Evolutionary conservation across 2,329 filamentous ascomycete genomes (phyloP).

Genomic region (Thelonectria rubi): DNA sequence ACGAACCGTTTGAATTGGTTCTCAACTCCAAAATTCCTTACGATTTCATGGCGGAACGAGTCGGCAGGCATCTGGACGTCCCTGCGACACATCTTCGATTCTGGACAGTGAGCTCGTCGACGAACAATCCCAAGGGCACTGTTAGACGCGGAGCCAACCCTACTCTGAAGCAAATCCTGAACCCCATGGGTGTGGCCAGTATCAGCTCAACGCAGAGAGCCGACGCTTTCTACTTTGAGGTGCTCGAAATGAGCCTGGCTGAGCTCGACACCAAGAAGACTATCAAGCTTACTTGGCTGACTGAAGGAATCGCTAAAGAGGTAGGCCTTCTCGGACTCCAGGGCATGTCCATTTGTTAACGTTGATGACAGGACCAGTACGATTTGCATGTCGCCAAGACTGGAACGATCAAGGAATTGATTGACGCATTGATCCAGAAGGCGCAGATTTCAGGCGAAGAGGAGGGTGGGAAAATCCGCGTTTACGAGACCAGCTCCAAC

Average conservation of each 20-base stretch:
- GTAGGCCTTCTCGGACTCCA: constrained; percentile 55
- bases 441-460: constrained; percentile 78
- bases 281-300: constrained; percentile 83
- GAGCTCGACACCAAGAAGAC: constrained; percentile 94
- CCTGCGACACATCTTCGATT: constrained; percentile 91
- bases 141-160: constrained; percentile 78
- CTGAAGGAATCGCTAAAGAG: constrained; percentile 91
- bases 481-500: constrained; percentile 84
- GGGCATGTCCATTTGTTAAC: not conserved
- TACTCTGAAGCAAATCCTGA: constrained; percentile 82
- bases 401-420: constrained; percentile 80
- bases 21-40: constrained; percentile 91
- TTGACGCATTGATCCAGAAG: constrained; percentile 81
- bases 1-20: constrained; percentile 76
- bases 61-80: constrained; percentile 79
- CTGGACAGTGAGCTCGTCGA: constrained; percentile 81
- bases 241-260: constrained; percentile 91
- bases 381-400: constrained; percentile 91
- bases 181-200: constrained; percentile 73
- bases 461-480: constrained; percentile 73
- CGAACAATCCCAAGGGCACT: constrained; percentile 78
- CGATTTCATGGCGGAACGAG: constrained; percentile 84
- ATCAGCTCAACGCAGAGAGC: constrained; percentile 74
- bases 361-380: constrained; percentile 67
- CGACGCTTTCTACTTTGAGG: constrained; percentile 89